phyloP scores from a whole-genome alignment of 2,329 filamentous ascomycete genomes.

The Aspergillus arachidicola region DNA sequence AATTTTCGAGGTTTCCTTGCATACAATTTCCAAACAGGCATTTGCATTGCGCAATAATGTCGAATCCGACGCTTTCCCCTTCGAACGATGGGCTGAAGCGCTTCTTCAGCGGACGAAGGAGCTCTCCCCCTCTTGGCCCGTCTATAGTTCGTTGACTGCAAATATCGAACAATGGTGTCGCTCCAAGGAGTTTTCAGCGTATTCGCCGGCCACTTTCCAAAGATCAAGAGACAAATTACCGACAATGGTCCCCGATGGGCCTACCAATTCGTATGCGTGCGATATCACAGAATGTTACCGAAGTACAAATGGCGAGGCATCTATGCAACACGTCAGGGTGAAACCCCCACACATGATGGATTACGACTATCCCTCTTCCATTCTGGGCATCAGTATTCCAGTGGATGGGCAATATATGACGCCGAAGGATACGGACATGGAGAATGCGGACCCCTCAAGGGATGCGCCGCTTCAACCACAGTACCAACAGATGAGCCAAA shows the following conservation, averaged over 20 bases:
- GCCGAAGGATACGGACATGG: conserved; percentile 35
- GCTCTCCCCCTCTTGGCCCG: conserved; percentile 36
- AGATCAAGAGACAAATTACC: conserved; percentile 7
- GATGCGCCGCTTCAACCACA: conserved; percentile 24
- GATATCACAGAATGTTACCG: conserved; percentile 11
- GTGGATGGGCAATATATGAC: conserved; percentile 36
- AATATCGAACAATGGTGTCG: conserved; percentile 33
- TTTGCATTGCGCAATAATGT: conserved; percentile 31
- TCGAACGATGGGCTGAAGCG: conserved; percentile 37
- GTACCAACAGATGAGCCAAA: conserved; percentile 11
- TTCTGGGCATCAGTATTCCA: conserved; percentile 36
- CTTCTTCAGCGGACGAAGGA: conserved; percentile 31
- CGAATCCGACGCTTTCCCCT: conserved; percentile 37
- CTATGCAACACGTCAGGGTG: conserved; percentile 15
- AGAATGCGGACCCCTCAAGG: conserved; percentile 29
- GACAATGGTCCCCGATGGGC: neutral
- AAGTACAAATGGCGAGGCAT: conserved; percentile 4
- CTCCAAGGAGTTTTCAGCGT: conserved; percentile 18
- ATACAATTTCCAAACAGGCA: conserved; percentile 40
- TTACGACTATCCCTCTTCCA: conserved; percentile 29
- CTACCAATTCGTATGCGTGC: conserved; percentile 6
- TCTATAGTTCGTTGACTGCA: conserved; percentile 34
- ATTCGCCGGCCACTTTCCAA: conserved; percentile 13
- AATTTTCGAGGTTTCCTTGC: conserved; percentile 40
- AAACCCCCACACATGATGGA: conserved; percentile 20